Base-by-base conservation (phyloP, 2,329 filamentous ascomycete species). In the Colletotrichum lentis region DNA sequence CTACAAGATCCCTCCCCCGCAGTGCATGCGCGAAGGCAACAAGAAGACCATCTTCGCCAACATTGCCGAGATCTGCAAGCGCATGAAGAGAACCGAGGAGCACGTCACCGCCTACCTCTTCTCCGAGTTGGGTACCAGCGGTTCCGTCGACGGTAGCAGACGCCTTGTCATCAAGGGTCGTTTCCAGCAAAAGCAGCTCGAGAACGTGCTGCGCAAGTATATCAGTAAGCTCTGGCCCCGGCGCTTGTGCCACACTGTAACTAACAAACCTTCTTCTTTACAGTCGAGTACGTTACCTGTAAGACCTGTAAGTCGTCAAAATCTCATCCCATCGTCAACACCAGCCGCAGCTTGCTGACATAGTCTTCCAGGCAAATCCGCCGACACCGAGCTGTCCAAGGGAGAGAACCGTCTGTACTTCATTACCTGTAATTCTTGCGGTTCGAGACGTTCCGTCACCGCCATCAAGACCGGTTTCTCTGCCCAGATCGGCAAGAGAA, bases 401-500 rank as follows among this genome's bases (percentile, higher is more conserved):
- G 96, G 95, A 82, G 96, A 99, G 84, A 99, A 98, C 86, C 92
- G 96, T 84, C 86, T 99, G 72, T 97, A 97, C 85, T 99, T 98
- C 85, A 94, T 99, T 78, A 69, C 67, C 35, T 69, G 65, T 47
- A 71, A 96, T 84, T 91, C 90, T 67, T 93, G 91, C 76, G 90
- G 90, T 71, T 92, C 89, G 60, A 86, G 95, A 82, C 91, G 94
- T 79, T 94, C 90, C 77, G 95, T 98, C 79, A 93, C 93, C 69
- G 94, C 96, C 74, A 99, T 99, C 91, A 99, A 99, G 90, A 97
- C 94, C 70, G 96, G 96, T 94, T 99, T 99, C 94, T 96, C 94
- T 77, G 96, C 96, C 81, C 96, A 98, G 84, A 92, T 99, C 81
- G 96, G 96, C 80, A 97, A 97, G 91, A 91, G 96, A 88, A 96